These are phyloP conservation scores for Petasospora fabianii DNA, from an alignment of 1,139 yeast species.

Conservation along the genomic window DNA sequence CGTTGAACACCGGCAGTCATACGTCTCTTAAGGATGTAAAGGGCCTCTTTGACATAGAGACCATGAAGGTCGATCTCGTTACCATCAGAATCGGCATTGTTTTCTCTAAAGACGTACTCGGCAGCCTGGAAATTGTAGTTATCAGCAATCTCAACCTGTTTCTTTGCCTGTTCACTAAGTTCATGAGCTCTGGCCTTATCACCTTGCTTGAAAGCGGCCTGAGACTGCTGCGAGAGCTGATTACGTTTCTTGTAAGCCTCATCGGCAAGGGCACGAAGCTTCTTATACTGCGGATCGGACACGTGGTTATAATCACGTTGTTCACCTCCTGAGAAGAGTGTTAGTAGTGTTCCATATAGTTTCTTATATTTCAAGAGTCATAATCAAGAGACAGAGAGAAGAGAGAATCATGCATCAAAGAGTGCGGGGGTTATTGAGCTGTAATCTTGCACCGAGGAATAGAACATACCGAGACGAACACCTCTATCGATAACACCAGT, in stretches of 20 bases:
- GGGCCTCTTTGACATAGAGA: constrained; percentile 83
- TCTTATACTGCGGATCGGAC: constrained; percentile 59
- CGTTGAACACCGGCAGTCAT: constrained; percentile 62
- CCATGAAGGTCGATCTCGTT: constrained; percentile 96
- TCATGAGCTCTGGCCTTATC: constrained; percentile 71
- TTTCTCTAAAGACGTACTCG: constrained; percentile 82
- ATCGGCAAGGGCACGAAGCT: constrained; percentile 66
- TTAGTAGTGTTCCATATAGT: too few relatives aligned
- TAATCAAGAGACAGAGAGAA: too few relatives aligned
- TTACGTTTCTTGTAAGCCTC: constrained; percentile 56
- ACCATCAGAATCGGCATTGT: constrained; percentile 76
- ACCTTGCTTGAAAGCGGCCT: constrained; percentile 70
- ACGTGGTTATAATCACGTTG: constrained; percentile 70
- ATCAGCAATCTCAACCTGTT: constrained; percentile 59
- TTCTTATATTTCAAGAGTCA: too few relatives aligned
- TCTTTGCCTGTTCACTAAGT: constrained; percentile 66
- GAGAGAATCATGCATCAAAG: too few relatives aligned
- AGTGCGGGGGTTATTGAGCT: too few relatives aligned
- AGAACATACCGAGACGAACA: constrained; percentile 14
- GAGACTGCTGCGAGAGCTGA: constrained; percentile 62
- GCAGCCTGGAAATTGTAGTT: constrained; percentile 77
- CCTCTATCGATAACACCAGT: constrained; percentile 24
- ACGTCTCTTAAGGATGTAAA: constrained; percentile 67
- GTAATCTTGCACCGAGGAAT: neutral
- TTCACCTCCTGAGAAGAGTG: constrained; percentile 17